phyloP scores from a whole-genome alignment of 2,329 filamentous ascomycete species.

The Knufia petricola region DNA sequence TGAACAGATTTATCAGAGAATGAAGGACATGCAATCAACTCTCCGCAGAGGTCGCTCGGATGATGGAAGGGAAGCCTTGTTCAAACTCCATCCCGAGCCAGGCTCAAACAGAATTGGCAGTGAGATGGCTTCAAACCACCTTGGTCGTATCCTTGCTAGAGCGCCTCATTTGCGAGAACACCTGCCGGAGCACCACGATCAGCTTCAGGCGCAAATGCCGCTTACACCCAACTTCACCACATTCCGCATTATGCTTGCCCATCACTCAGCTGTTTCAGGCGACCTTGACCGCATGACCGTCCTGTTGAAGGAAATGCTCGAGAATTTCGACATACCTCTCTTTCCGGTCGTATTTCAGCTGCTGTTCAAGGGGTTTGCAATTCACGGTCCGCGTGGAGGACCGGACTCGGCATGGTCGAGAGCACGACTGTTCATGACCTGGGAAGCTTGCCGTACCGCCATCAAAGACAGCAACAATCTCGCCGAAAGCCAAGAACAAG shows the following conservation, averaged over 20 bases:
- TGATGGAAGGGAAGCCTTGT: slow-evolving; percentile 18
- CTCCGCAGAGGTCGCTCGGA: slow-evolving; percentile 30
- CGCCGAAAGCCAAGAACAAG: not conserved
- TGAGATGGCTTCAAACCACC: slow-evolving; percentile 32
- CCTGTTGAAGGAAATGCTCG: slow-evolving; percentile 70
- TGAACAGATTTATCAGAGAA: slow-evolving; percentile 69
- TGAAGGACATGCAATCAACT: slow-evolving; percentile 54
- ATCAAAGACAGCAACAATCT: slow-evolving; percentile 19
- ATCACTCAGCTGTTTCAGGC: slow-evolving; percentile 60
- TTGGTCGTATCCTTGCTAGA: slow-evolving; percentile 41
- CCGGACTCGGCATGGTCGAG: slow-evolving; percentile 62
- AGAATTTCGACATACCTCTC: slow-evolving; percentile 53
- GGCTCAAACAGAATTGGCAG: slow-evolving; percentile 29
- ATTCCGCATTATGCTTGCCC: slow-evolving; percentile 67
- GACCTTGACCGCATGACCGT: slow-evolving; percentile 61
- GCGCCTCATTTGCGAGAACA: slow-evolving; percentile 35
- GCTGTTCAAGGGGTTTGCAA: slow-evolving; percentile 71
- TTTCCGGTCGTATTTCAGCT: slow-evolving; percentile 70
- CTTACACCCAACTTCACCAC: slow-evolving; percentile 68
- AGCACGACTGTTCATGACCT: slow-evolving; percentile 57
- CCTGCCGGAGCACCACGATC: slow-evolving; percentile 47
- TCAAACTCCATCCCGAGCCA: slow-evolving; percentile 26
- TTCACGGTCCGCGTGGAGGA: slow-evolving; percentile 52
- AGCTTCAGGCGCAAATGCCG: slow-evolving; percentile 56
- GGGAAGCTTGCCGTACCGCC: slow-evolving; percentile 50